Base-by-base conservation (phyloP, 441 rosid genomes). In the Kokia cookei region DNA sequence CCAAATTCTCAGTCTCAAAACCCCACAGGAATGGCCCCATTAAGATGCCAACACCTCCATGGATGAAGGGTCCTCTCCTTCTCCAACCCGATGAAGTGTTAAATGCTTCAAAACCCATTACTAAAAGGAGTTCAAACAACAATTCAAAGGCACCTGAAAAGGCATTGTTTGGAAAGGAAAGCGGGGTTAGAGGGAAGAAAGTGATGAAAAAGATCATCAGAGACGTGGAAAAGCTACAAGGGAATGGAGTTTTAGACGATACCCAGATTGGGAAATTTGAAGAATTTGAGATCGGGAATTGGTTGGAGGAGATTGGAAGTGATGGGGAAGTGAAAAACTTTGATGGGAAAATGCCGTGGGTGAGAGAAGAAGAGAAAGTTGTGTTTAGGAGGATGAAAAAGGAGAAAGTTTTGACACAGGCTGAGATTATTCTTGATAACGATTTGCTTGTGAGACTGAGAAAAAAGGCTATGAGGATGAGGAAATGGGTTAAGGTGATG, bases 401-500 rank as follows among this genome's bases (percentile, higher is more conserved):
- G 84, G 91, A 84, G 80, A 80, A 77, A 77, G 85, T 78, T 54
- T 78, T 70, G 65, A 82, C 82, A 48, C 79, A 77, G 35, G 92
- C 91, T 14, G 91, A 91, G 78, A 83, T 81, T 84, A 72, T 62
- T 57, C 86, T 90, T 15, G 97, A 88, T 19, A 72, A 80, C 76
- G 86, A 72, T 51, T 78, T 84, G 83, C 81, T 91, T 66, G 76
- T 45, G 76, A 88, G 85, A 73, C 79, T 93, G 84, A 87, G 92
- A 83, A 69, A 24, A 53, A 91, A 88, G 71, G 97, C 89, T 69
- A 63, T 65, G 14, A 77, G 67, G 79, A 82, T 93, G 89, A 87
- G 86, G 82, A 82, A 83, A 65, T 93, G 97, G 98, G 89, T 90
- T 71, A 93, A 90, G 84, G 98, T 91, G 76, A 87, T 77, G 81